These are phyloP conservation scores for Cercospora sp. DNA, from an alignment of 2,329 filamentous ascomycete species.

Conservation along the genomic window DNA sequence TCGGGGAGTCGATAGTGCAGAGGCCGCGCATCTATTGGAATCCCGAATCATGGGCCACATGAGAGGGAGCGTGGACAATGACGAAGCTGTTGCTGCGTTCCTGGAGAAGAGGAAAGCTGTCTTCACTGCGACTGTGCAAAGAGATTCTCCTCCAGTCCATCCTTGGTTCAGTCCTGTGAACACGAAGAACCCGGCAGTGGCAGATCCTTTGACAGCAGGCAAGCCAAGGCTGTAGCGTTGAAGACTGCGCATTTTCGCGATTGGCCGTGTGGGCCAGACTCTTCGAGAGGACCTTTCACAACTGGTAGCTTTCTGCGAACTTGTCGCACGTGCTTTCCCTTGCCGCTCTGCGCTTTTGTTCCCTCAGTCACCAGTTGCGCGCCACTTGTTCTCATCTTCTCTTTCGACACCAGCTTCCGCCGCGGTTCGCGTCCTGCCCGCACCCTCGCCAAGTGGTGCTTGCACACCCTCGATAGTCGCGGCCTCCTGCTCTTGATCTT, in stretches of 20 bases:
- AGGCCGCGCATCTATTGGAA: conserved; percentile 27
- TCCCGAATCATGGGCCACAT: conserved; percentile 26
- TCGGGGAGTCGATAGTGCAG: conserved; percentile 23
- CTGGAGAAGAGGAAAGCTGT: conserved; percentile 25
- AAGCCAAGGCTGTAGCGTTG: conserved; percentile 21
- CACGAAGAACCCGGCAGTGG: conserved; percentile 23
- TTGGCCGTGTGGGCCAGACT: neutral
- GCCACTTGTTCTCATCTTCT: conserved; percentile 54
- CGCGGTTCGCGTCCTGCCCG: conserved; percentile 40
- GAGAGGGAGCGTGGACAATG: conserved; percentile 25
- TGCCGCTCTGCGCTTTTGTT: neutral
- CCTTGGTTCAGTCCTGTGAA: conserved; percentile 25
- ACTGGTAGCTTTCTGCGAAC: neutral
- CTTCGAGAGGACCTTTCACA: neutral
- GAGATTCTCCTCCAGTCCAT: conserved; percentile 25
- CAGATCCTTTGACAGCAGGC: conserved; percentile 21
- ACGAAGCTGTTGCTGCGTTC: conserved; percentile 27
- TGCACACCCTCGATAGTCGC: conserved; percentile 17
- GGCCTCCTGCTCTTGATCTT: conserved; percentile 41
- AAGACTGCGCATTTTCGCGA: too few relatives aligned
- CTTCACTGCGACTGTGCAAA: conserved; percentile 24
- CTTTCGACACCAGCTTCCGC: conserved; percentile 44
- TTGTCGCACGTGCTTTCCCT: neutral
- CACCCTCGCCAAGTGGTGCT: conserved; percentile 37
- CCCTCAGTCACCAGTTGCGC: conserved; percentile 46